Percentiles rank a stretch among this genome's conserved stretches.
phyloP scores from a whole-genome alignment of 2,329 filamentous ascomycete species.

The Didymella keratinophila region DNA sequence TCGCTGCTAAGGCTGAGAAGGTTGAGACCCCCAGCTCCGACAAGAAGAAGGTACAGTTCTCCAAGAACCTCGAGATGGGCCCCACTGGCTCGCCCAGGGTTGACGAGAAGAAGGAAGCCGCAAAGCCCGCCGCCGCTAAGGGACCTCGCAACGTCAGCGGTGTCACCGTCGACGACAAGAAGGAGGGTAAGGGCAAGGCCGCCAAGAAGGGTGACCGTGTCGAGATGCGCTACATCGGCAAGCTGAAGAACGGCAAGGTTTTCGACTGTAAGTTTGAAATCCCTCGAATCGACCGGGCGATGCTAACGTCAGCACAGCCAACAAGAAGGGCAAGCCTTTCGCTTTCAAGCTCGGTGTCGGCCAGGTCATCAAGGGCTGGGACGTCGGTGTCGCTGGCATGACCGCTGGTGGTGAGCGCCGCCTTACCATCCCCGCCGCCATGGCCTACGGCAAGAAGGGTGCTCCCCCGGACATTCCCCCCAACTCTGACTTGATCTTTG shows the following conservation, averaged over 20 bases:
- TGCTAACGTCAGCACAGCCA: constrained; percentile 66
- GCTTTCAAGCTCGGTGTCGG: constrained; percentile 92
- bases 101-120: constrained; percentile 50
- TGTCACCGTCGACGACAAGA: constrained; percentile 95
- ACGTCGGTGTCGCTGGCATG: constrained; percentile 93
- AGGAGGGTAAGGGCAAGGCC: constrained; percentile 81
- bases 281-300: background rate
- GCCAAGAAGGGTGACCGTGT: constrained; percentile 92
- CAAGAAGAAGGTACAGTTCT: constrained; percentile 97
- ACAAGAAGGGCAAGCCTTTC: constrained; percentile 99
- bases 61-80: constrained; percentile 97
- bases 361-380: constrained; percentile 99
- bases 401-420: constrained; percentile 91
- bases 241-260: constrained; percentile 88
- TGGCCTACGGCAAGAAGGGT: constrained; percentile 85
- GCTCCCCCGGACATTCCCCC: constrained; percentile 82
- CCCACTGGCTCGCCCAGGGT: constrained; percentile 70
- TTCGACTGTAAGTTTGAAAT: constrained; percentile 77
- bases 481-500: constrained; percentile 92
- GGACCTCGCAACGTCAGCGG: constrained; percentile 81
- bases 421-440: constrained; percentile 83
- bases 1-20: constrained; percentile 61
- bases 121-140: constrained; percentile 60
- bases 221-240: constrained; percentile 97
- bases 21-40: constrained; percentile 57